phyloP scores from a whole-genome alignment of 2,329 filamentous ascomycete genomes.

The Penicillium sp. region DNA sequence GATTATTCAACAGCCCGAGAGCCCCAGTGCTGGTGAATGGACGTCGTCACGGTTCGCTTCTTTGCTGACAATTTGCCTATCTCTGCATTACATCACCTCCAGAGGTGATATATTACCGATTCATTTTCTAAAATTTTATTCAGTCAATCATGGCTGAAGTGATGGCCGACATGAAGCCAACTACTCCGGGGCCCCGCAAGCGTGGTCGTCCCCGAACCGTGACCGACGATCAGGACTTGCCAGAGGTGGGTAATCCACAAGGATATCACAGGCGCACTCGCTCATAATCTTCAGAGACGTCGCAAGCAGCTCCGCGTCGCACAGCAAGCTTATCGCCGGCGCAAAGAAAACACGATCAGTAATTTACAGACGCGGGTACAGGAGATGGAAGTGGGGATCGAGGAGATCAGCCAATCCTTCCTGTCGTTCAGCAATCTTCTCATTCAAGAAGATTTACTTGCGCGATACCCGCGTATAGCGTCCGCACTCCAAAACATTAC shows the following conservation, averaged over 20 bases:
- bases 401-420: constrained; percentile 26
- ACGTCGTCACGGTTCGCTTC: background rate
- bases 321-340: constrained; percentile 26
- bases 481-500: constrained; percentile 23
- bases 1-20: constrained; percentile 15
- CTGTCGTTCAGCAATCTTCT: constrained; percentile 27
- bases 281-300: constrained; percentile 22
- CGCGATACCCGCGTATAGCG: constrained; percentile 17
- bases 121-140: background rate
- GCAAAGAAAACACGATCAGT: constrained; percentile 26
- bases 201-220: constrained; percentile 23
- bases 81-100: constrained; percentile 7
- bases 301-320: constrained; percentile 27
- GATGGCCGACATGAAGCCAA: constrained; percentile 9
- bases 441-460: constrained; percentile 16
- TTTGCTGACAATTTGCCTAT: background rate
- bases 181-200: constrained; percentile 20
- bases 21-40: constrained; percentile 1
- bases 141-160: constrained; percentile 3
- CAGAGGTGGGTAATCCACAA: constrained; percentile 19
- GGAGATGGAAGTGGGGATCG: constrained; percentile 23
- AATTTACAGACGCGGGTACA: constrained; percentile 24
- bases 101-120: background rate
- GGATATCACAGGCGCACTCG: background rate
- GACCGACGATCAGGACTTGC: constrained; percentile 20